Percentiles rank a stretch among this genome's conserved stretches.
phyloP scores from a whole-genome alignment of 202 grass and related monocot species.

The Bolboschoenoplectus hybrid region DNA sequence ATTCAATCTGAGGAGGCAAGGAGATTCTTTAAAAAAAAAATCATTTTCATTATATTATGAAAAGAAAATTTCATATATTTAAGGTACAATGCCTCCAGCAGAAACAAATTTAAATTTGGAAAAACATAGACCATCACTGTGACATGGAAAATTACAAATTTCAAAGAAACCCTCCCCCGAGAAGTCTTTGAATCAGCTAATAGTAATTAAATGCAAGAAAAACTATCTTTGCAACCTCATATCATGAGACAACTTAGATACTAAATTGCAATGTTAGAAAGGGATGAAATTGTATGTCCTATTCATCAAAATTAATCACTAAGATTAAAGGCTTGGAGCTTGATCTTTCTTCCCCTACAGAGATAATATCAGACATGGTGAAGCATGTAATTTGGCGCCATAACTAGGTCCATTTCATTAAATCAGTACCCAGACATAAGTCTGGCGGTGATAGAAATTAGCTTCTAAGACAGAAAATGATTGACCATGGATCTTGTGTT shows the following conservation, averaged over 20 bases:
- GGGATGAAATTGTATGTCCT: background rate
- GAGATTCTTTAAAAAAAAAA: background rate
- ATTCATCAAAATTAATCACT: too few species aligned
- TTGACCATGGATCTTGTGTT: background rate
- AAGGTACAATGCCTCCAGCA: too few species aligned
- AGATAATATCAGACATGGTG: background rate
- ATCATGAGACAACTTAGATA: background rate
- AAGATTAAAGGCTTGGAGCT: background rate
- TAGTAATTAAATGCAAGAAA: background rate
- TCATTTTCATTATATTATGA: too few species aligned
- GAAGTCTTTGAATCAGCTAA: background rate
- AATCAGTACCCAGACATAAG: background rate
- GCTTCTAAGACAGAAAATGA: background rate
- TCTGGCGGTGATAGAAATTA: background rate
- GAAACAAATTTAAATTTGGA: too few species aligned
- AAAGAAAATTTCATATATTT: too few species aligned
- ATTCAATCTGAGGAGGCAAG: too few species aligned
- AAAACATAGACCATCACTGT: too few species aligned
- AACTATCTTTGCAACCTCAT: background rate
- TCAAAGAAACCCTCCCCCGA: background rate
- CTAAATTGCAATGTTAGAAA: background rate
- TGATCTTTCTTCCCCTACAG: background rate
- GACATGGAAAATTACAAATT: background rate
- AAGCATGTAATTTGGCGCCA: background rate
- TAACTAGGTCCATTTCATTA: background rate